phyloP scores from a whole-genome alignment of 2,329 filamentous ascomycete genomes.

The Anisogramma anomala region DNA sequence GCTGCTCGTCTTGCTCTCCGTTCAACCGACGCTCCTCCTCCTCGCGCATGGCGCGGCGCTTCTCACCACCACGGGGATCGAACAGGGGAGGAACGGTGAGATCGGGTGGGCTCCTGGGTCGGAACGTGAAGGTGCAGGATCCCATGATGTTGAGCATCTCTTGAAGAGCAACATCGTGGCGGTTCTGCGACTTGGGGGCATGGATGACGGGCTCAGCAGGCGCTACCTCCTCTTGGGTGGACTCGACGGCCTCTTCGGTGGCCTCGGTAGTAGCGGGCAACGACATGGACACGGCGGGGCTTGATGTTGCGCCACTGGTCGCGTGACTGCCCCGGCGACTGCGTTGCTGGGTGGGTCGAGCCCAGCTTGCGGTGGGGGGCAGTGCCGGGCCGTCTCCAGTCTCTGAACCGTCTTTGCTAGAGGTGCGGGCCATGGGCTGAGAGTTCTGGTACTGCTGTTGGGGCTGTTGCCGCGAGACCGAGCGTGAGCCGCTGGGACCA shows the following conservation, averaged over 20 bases:
- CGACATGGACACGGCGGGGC: slow-evolving; percentile 59
- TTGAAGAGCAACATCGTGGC: slow-evolving; percentile 8
- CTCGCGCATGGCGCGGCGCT: slow-evolving; percentile 65
- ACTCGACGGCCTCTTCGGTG: slow-evolving; percentile 32
- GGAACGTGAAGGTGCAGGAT: slow-evolving; percentile 8
- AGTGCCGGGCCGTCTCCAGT: slow-evolving; percentile 78
- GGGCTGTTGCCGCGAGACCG: slow-evolving; percentile 41
- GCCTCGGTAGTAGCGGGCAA: slow-evolving; percentile 43
- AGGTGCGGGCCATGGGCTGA: slow-evolving; percentile 60
- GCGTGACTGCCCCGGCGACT: slow-evolving; percentile 67
- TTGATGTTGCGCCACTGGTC: slow-evolving; percentile 70
- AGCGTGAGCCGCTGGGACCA: slow-evolving; percentile 32
- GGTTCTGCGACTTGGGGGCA: slow-evolving; percentile 4
- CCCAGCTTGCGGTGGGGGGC: slow-evolving; percentile 90
- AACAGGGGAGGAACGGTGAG: slow-evolving; percentile 56
- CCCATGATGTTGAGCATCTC: slow-evolving; percentile 15
- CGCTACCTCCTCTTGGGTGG: slow-evolving; percentile 23
- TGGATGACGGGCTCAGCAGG: slow-evolving; percentile 6
- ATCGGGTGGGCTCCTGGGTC: slow-evolving; percentile 8
- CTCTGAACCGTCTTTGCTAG: slow-evolving; percentile 67
- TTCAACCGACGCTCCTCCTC: slow-evolving; percentile 48
- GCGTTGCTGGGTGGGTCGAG: slow-evolving; percentile 53
- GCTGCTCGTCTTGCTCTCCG: slow-evolving; percentile 36
- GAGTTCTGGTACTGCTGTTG: slow-evolving; percentile 28
- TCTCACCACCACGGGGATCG: slow-evolving; percentile 69